Base-by-base conservation (phyloP, 1,284 basidiomycete genomes). In the Cystobasidium sp. region DNA sequence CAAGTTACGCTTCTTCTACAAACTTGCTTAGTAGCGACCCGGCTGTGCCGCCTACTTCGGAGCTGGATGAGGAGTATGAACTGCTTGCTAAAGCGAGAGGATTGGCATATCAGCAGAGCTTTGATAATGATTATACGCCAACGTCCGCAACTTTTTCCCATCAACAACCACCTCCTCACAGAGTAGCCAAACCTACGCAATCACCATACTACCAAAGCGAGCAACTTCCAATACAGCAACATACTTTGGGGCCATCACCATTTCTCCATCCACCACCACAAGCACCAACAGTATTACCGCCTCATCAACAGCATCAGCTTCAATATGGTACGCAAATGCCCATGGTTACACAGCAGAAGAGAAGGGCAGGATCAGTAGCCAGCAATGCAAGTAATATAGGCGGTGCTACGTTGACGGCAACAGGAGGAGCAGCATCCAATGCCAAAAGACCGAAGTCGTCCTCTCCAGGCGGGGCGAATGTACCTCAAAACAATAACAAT, bases 31-130 rank as follows among this genome's bases (percentile, higher is more conserved):
- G 64, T 5, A 67, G 64, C 31, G 49, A 52, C 22, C 46, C 64
- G 24, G 49, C 46, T 52, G 61, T n/a, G 20, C 61, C 20, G 6
- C 49, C 47, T 12, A 51, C 61, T 20, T 63, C 61, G 37, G 61
- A 63, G 59, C 61, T 51, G 20, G 69, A 71, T 10, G 69, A 71
- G 20, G 69, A 71, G 46, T 71, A 51, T 20, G 69, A 71, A 43
- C 43, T 71, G 49, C 61, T 71, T 37, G 69, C 69, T n/a, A 55
- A 61, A 64, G 69, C 69, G 6, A 51, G 69, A 24, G 61, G 59
- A 12, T 39, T 71, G 16, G 69, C 69, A 56, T 64, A 63, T 22
- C 69, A 71, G 58, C 44, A 71, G 55, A 71, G 69, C 43, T 52
- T 67, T n/a, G 64, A 67, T n/a, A 51, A 20, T 14, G 12, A 14